Conservation (phyloP, 805 yeast genomes). For the Kazachstania taianensis region DNA sequence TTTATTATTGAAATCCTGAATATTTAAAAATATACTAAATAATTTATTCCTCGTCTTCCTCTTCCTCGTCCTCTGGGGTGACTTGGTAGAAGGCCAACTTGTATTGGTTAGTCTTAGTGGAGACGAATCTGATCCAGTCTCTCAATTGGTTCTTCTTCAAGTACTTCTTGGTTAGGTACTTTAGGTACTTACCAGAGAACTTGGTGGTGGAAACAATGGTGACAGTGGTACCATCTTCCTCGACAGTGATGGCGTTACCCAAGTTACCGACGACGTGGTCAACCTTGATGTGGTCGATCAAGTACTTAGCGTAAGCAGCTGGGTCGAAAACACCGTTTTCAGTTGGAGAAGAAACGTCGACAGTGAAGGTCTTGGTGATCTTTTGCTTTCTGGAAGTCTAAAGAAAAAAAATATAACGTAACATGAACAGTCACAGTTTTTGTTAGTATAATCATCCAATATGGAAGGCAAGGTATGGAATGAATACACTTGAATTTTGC, state of each 20-base stretch:
- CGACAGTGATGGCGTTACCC: slow-evolving; percentile 85
- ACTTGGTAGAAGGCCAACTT: slow-evolving; percentile 98
- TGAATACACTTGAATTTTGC: slow-evolving; percentile 15
- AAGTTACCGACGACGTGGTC: slow-evolving; percentile 95
- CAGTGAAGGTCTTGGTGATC: slow-evolving; percentile 80
- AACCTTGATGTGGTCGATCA: slow-evolving; percentile 98
- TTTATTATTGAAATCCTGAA: background rate
- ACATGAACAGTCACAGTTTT: slow-evolving; percentile 11
- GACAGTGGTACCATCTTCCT: slow-evolving; percentile 82
- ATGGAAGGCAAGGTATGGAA: slow-evolving; percentile 8
- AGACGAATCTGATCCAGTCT: slow-evolving; percentile 99
- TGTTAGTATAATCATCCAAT: slow-evolving; percentile 4
- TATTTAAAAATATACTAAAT: no score
- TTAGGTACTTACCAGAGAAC: slow-evolving; percentile 99
- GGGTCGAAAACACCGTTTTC: slow-evolving; percentile 97
- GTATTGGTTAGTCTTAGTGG: slow-evolving; percentile 91
- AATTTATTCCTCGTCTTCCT: slow-evolving; percentile 63
- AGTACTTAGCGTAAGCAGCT: slow-evolving; percentile 94
- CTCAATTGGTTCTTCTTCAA: slow-evolving; percentile 99
- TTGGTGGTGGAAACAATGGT: slow-evolving; percentile 83
- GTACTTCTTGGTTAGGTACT: slow-evolving; percentile 99
- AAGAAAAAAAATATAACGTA: slow-evolving; percentile 6
- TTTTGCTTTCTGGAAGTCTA: slow-evolving; percentile 78
- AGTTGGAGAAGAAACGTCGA: slow-evolving; percentile 95
- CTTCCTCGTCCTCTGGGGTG: slow-evolving; percentile 91